Percentiles rank a stretch among this genome's conserved stretches.
Evolutionary conservation across 805 yeast species (phyloP).

Genomic region (Pichia kluyveri): DNA sequence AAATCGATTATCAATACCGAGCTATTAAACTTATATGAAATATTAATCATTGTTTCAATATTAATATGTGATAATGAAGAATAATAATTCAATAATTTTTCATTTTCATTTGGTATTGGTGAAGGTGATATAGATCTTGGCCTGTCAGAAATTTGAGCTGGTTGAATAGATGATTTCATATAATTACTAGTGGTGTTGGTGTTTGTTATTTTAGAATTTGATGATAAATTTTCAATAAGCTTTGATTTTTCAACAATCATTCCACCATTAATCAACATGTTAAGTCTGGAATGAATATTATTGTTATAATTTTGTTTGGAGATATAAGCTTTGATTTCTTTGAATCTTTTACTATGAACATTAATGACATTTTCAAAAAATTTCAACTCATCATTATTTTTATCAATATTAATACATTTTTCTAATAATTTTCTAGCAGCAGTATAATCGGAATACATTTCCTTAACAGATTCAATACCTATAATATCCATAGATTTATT

Average conservation of each 20-base stretch:
- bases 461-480: conserved; percentile 1
- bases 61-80: neutral
- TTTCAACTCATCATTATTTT: neutral
- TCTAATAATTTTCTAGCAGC: neutral
- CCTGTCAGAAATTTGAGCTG: neutral
- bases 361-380: neutral
- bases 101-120: neutral
- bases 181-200: neutral
- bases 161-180: neutral
- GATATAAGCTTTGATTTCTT: conserved; percentile 3
- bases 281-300: conserved; percentile 4
- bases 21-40: conserved; percentile 23
- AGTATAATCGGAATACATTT: conserved; percentile 3
- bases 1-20: conserved; percentile 60
- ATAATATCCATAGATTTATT: neutral
- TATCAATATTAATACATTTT: neutral
- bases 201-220: neutral
- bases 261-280: conserved; percentile 5
- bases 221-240: conserved; percentile 1
- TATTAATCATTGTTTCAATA: conserved; percentile 9
- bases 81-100: neutral
- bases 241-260: conserved; percentile 5
- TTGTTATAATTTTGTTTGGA: neutral
- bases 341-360: conserved; percentile 1
- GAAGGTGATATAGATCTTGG: conserved; percentile 3